These are phyloP conservation scores for Pistacia vera DNA, from an alignment of 345 rosid species.

Conservation along the genomic window DNA sequence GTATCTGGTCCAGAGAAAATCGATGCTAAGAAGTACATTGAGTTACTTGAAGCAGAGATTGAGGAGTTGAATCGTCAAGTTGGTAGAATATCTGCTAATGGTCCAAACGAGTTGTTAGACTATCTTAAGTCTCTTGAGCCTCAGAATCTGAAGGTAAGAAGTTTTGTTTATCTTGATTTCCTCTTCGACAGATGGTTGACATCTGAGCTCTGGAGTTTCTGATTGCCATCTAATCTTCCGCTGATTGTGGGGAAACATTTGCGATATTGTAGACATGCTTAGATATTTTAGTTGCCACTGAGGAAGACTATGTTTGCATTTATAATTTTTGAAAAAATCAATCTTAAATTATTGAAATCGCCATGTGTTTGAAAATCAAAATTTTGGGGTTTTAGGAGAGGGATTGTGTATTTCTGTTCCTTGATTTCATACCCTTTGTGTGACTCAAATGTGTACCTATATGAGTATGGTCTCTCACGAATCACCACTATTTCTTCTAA, in stretches of 20 bases:
- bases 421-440: too few relatives aligned
- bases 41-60: slow-evolving; percentile 92
- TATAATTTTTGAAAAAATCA: not conserved
- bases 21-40: slow-evolving; percentile 88
- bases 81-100: slow-evolving; percentile 61
- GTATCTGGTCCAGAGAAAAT: slow-evolving; percentile 88
- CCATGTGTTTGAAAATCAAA: not conserved
- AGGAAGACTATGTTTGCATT: not conserved
- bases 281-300: not conserved
- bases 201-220: not conserved
- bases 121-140: slow-evolving; percentile 92
- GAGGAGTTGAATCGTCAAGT: slow-evolving; percentile 85
- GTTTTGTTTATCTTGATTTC: slow-evolving; percentile 1
- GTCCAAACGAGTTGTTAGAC: slow-evolving; percentile 84
- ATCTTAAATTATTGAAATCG: not conserved
- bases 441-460: too few relatives aligned
- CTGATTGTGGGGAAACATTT: not conserved
- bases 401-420: too few relatives aligned
- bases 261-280: not conserved
- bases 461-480: slow-evolving; percentile 4
- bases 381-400: not conserved
- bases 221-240: not conserved
- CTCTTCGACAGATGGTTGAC: not conserved
- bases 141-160: slow-evolving; percentile 85
- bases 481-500: slow-evolving; percentile 4